Percentiles rank a stretch among this genome's conserved stretches.
Evolutionary conservation across 768 basidiomycete genomes (phyloP).

Genomic region (Mycena galericulata): DNA sequence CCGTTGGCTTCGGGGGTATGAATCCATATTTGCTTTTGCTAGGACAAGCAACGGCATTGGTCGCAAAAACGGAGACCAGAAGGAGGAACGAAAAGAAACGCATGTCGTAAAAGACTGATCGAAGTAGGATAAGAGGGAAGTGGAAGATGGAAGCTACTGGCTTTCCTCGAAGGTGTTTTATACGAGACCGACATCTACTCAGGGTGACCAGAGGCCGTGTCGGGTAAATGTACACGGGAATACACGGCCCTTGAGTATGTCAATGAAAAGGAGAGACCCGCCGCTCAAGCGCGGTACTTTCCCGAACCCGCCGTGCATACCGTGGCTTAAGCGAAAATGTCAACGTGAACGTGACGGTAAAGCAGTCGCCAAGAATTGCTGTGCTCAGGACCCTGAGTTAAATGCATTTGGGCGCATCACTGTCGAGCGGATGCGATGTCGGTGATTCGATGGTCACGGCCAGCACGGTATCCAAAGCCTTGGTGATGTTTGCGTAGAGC

Average conservation of each 20-base stretch:
- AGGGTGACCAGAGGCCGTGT: background rate
- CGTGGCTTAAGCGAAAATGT: background rate
- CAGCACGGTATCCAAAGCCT: background rate
- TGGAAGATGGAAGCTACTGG: slow-evolving; percentile 8
- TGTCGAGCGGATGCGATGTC: background rate
- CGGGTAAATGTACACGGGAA: background rate
- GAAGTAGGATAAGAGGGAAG: background rate
- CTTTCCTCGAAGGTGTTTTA: slow-evolving; percentile 1
- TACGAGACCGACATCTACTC: background rate
- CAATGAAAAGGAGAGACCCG: too few relatives aligned
- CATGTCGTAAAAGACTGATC: background rate
- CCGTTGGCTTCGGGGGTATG: slow-evolving; percentile 24
- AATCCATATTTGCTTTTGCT: slow-evolving; percentile 23
- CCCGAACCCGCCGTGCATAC: slow-evolving; percentile 11
- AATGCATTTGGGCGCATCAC: background rate
- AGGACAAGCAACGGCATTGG: slow-evolving; percentile 13
- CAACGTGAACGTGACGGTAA: background rate
- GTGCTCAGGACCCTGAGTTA: background rate
- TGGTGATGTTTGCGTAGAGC: background rate
- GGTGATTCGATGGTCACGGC: slow-evolving; percentile 10
- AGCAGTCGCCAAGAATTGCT: background rate
- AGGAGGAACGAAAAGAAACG: slow-evolving; percentile 15
- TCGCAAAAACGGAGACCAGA: background rate
- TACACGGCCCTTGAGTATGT: too few relatives aligned
- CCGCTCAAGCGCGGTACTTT: too few relatives aligned